Percentiles rank a stretch among this genome's conserved stretches.
These are phyloP conservation scores for Beauveria pseudobassiana DNA, from an alignment of 2,329 filamentous ascomycete species.

Conservation along the genomic window DNA sequence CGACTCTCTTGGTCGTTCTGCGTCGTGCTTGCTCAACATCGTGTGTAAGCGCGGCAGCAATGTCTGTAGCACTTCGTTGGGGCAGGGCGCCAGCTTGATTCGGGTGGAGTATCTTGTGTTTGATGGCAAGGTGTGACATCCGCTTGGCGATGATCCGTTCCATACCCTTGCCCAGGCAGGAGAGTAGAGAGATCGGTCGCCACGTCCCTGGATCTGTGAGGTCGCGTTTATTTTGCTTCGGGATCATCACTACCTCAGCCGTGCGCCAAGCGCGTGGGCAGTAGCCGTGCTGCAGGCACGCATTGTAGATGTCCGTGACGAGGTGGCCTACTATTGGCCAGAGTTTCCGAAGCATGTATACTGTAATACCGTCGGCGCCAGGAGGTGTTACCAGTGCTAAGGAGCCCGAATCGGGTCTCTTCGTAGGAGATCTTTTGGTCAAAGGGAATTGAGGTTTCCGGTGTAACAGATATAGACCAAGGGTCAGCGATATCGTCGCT, in stretches of 20 bases:
- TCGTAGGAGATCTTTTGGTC: constrained; percentile 12
- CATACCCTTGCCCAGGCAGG: background rate
- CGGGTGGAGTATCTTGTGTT: background rate
- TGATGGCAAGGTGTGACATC: background rate
- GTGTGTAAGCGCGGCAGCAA: background rate
- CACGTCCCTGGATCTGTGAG: background rate
- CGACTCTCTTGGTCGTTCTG: background rate
- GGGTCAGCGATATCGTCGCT: constrained; percentile 14
- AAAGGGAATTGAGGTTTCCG: constrained; percentile 12
- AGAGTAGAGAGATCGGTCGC: constrained; percentile 2
- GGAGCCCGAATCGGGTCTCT: constrained; percentile 14
- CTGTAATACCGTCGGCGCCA: constrained; percentile 16
- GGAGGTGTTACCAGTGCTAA: constrained; percentile 16
- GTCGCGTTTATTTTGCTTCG: background rate
- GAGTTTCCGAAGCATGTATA: constrained; percentile 13
- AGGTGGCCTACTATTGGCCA: background rate
- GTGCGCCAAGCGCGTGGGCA: background rate
- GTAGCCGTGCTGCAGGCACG: background rate
- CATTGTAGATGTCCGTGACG: constrained; percentile 1
- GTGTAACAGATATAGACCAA: constrained; percentile 7
- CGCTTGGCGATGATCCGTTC: constrained; percentile 1
- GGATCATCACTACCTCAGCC: constrained; percentile 4
- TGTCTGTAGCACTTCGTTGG: background rate
- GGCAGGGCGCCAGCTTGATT: constrained; percentile 1
- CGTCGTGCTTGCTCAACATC: background rate